These are phyloP conservation scores for Fistulinella cinereoalba DNA, from an alignment of 1,284 basidiomycete species.

Conservation along the genomic window DNA sequence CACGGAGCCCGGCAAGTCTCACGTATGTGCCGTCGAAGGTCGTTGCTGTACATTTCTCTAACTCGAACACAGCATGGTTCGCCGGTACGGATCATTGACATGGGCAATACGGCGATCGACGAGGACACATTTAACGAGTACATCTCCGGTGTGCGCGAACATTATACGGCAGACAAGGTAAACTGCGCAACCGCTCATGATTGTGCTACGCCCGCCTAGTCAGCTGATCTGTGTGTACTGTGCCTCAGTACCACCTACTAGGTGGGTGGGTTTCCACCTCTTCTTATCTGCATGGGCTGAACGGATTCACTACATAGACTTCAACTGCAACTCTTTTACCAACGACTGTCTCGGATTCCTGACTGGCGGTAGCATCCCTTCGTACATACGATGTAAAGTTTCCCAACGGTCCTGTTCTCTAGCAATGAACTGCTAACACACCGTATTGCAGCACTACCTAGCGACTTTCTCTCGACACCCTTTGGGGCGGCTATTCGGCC, in stretches of 20 bases:
- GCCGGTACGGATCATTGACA: conserved; percentile 72
- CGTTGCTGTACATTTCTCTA: too few species aligned
- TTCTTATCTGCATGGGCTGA: not conserved
- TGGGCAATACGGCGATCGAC: conserved; percentile 83
- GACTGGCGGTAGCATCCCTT: conserved; percentile 75
- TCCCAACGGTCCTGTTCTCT: not conserved
- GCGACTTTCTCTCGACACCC: conserved; percentile 87
- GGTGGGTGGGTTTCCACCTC: conserved; percentile 40
- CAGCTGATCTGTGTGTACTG: not conserved
- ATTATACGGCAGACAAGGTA: conserved; percentile 86
- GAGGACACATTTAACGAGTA: conserved; percentile 83
- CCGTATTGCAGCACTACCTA: conserved; percentile 70
- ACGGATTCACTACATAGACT: conserved; percentile 48
- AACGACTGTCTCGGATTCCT: conserved; percentile 84
- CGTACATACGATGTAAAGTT: conserved; percentile 67
- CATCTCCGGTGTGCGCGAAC: conserved; percentile 65
- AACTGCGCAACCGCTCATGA: conserved; percentile 18
- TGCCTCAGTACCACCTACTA: conserved; percentile 79
- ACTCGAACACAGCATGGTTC: conserved; percentile 41
- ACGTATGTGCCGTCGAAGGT: conserved; percentile 61
- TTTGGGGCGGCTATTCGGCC: conserved; percentile 85
- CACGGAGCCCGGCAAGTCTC: conserved; percentile 69
- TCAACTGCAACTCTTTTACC: conserved; percentile 91
- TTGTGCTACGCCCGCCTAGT: not conserved
- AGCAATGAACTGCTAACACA: not conserved